phyloP scores from a whole-genome alignment of 345 rosid genomes.

The Raphanus sativus region DNA sequence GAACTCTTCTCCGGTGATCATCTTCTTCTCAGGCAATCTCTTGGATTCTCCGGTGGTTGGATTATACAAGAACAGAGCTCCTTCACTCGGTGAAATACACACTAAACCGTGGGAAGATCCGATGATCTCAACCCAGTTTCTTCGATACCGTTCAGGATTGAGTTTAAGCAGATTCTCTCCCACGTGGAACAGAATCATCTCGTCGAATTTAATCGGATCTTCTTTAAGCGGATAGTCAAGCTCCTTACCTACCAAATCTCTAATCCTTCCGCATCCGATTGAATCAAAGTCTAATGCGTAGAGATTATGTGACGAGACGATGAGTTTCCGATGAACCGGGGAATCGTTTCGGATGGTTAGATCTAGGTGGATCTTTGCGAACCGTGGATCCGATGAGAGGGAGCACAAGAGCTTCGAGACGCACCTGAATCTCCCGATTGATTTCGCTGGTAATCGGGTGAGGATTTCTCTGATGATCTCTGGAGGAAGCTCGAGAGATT shows the following conservation, averaged over 20 bases:
- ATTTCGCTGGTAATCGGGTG: constrained; percentile 42
- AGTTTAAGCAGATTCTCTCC: constrained; percentile 24
- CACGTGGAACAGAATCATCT: constrained; percentile 25
- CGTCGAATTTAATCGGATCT: constrained; percentile 17
- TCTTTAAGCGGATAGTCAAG: constrained; percentile 37
- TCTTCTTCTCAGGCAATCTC: constrained; percentile 31
- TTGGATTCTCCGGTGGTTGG: constrained; percentile 49
- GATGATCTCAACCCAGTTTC: constrained; percentile 41
- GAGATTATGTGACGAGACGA: constrained; percentile 34
- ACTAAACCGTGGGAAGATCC: constrained; percentile 53
- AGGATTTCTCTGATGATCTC: constrained; percentile 48
- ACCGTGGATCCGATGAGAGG: constrained; percentile 34
- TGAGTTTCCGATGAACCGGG: constrained; percentile 14
- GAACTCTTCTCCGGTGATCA: background rate
- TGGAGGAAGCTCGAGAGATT: constrained; percentile 28
- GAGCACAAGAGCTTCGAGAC: constrained; percentile 43
- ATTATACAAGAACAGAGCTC: constrained; percentile 43
- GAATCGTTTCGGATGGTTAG: constrained; percentile 5
- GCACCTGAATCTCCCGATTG: constrained; percentile 47
- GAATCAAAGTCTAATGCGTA: constrained; percentile 26
- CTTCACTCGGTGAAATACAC: constrained; percentile 41
- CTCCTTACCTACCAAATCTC: constrained; percentile 28
- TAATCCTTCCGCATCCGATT: constrained; percentile 17
- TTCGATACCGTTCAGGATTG: constrained; percentile 6
- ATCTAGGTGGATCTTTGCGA: constrained; percentile 43